Evolutionary conservation across 139 green algal species (phyloP), one percentile per base, ranked within the genome.

Genomic region (Volvox reticuliferus): DNA sequence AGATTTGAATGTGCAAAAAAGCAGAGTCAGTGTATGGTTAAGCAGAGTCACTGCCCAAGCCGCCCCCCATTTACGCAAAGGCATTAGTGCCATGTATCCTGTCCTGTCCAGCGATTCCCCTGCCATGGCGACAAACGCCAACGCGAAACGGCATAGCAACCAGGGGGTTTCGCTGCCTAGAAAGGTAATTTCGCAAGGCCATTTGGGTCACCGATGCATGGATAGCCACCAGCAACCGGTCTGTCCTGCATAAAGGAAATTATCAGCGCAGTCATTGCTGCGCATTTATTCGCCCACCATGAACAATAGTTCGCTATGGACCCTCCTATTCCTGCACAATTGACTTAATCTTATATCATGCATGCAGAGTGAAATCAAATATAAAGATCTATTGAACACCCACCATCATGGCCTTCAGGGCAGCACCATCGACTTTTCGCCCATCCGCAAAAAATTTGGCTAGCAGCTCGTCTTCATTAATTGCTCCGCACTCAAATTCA

Each of bases 401-500:
- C 75, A 96, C 93, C 95, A 98, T 96, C 88, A 94, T 95, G 2
- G 86, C 67, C 55, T 93, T 91, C 0, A 98, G 90, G 13, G 88
- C 96, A 44, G 73, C 18, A 0, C 94, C 90, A 75, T 99, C 96
- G 67, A 98, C 95, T 13, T 36, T 5, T 0, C 97, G 93, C 0
- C 94, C 94, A 36, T 99, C 97, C 0, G 82, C 55, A n/a, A 99
- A 99, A 92, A 99, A 99, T 30, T 95, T 96, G 20, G 44, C 73
- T 0, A 97, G 44, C 24, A 98, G 78, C 88, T 98, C 82, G 20
- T 95, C 88, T 87, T 99, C 95, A 0, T 37, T 85, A 77, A 99
- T 97, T 0, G 94, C 32, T 0, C 93, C 97, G 19, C 84, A 94
- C 69, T 99, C 97, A 95, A 99, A 99, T 50, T 97, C 95, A 1